Percentiles rank a stretch among this genome's conserved stretches.
Conservation (phyloP, 306 rosid species). For the Vigna unguiculata region DNA sequence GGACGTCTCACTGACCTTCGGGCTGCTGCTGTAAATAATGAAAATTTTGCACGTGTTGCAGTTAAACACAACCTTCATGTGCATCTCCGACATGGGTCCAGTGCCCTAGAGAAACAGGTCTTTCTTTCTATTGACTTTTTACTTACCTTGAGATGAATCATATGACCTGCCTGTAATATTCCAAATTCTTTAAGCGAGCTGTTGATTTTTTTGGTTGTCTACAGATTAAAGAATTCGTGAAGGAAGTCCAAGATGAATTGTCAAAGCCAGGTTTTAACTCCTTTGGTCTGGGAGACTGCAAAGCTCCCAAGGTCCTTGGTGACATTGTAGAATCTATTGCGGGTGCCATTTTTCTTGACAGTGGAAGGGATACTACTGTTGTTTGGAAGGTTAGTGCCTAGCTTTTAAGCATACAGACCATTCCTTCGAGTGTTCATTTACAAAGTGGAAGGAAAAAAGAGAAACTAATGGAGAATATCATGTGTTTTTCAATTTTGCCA, state of each 20-base stretch:
- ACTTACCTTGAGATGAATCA: slow-evolving; percentile 31
- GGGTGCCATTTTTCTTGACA: slow-evolving; percentile 93
- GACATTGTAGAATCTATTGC: slow-evolving; percentile 98
- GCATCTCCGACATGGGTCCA: slow-evolving; percentile 96
- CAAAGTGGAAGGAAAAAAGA: slow-evolving; percentile 20
- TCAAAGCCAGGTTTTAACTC: slow-evolving; percentile 94
- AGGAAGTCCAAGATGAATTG: slow-evolving; percentile 86
- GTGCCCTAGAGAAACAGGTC: slow-evolving; percentile 97
- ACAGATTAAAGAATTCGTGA: slow-evolving; percentile 95
- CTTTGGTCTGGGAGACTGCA: slow-evolving; percentile 97
- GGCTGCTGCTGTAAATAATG: slow-evolving; percentile 99
- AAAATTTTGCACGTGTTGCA: slow-evolving; percentile 98
- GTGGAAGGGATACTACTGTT: slow-evolving; percentile 70
- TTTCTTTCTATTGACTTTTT: slow-evolving; percentile 17
- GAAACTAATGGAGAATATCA: slow-evolving; percentile 22
- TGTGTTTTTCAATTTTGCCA: slow-evolving; percentile 42
- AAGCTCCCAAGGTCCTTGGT: slow-evolving; percentile 99
- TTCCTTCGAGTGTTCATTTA: slow-evolving; percentile 8
- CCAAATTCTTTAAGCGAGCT: slow-evolving; percentile 32
- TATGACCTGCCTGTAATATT: slow-evolving; percentile 8
- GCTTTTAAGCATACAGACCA: slow-evolving; percentile 4
- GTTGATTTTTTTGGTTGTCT: slow-evolving; percentile 37
- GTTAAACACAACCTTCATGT: slow-evolving; percentile 87
- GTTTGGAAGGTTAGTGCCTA: slow-evolving; percentile 81
- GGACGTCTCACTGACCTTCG: slow-evolving; percentile 97